Percentiles rank a stretch among this genome's conserved stretches.
Conservation (phyloP, 495 filamentous ascomycete genomes). For the Penicillium paxilli region DNA sequence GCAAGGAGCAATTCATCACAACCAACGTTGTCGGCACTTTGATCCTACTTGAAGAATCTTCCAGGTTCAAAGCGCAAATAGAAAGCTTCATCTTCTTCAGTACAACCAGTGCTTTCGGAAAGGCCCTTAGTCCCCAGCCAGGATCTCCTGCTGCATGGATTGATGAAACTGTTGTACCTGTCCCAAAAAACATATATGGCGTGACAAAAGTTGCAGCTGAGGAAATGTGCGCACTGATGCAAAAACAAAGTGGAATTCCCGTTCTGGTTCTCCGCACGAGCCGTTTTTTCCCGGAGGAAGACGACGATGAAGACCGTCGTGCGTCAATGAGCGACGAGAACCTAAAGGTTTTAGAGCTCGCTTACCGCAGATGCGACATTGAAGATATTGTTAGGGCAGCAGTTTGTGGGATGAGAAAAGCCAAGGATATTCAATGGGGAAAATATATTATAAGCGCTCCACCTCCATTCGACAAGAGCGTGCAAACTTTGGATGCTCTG, state of each 20-base stretch:
- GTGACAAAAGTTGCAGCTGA: slow-evolving; percentile 6
- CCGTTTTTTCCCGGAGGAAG: slow-evolving; percentile 5
- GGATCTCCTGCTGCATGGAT: slow-evolving; percentile 6
- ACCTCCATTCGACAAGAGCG: background rate
- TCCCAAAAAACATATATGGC: slow-evolving; percentile 7
- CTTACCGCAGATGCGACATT: slow-evolving; percentile 6
- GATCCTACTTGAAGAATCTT: slow-evolving; percentile 5
- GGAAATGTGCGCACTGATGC: slow-evolving; percentile 7
- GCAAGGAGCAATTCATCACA: slow-evolving; percentile 5
- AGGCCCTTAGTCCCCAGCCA: slow-evolving; percentile 5
- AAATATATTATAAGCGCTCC: slow-evolving; percentile 8
- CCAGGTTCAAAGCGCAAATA: background rate
- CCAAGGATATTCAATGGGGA: slow-evolving; percentile 4
- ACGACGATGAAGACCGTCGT: slow-evolving; percentile 6
- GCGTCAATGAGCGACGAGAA: slow-evolving; percentile 7
- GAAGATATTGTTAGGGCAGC: slow-evolving; percentile 6
- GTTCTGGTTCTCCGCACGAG: slow-evolving; percentile 8
- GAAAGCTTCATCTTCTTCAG: slow-evolving; percentile 8
- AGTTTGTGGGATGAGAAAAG: slow-evolving; percentile 2
- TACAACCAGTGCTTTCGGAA: slow-evolving; percentile 6
- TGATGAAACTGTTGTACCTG: slow-evolving; percentile 3
- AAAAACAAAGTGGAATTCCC: background rate
- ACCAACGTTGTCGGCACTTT: slow-evolving; percentile 4
- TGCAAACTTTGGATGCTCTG: background rate
- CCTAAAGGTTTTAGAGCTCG: slow-evolving; percentile 2